Conservation (phyloP, 176 grass and related monocot genomes). For the Oryza glumipatula region DNA sequence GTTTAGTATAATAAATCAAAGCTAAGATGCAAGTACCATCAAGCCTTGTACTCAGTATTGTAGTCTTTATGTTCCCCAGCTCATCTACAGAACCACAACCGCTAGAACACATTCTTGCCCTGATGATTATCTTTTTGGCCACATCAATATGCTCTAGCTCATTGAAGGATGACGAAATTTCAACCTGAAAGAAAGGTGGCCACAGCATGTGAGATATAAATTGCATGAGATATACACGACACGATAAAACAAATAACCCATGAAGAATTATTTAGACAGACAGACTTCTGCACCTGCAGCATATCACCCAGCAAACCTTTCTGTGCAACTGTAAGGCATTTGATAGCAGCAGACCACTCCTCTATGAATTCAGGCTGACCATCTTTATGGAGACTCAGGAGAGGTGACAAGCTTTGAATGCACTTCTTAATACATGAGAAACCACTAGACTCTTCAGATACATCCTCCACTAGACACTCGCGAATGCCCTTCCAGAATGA, state of each 20-base stretch:
- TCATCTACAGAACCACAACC: conserved; percentile 58
- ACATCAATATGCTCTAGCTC: conserved; percentile 41
- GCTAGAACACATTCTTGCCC: conserved; percentile 61
- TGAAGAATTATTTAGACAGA: conserved; percentile 14
- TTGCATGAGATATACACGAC: conserved; percentile 4
- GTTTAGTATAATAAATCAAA: conserved; percentile 16
- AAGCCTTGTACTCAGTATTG: conserved; percentile 65
- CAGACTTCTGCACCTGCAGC: conserved; percentile 59
- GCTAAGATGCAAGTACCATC: conserved; percentile 64
- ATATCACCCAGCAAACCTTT: conserved; percentile 67
- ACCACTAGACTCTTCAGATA: conserved; percentile 46
- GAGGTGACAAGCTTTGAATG: conserved; percentile 61
- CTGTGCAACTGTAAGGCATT: conserved; percentile 56
- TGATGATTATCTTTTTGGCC: conserved; percentile 70
- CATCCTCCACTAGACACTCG: conserved; percentile 55
- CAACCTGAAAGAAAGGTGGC: conserved; percentile 59
- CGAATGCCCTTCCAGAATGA: conserved; percentile 79
- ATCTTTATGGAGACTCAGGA: conserved; percentile 54
- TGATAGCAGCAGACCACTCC: conserved; percentile 76
- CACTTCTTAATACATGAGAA: conserved; percentile 64
- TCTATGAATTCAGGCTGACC: conserved; percentile 49
- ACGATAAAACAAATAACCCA: conserved; percentile 27
- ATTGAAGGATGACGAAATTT: conserved; percentile 32
- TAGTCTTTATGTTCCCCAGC: conserved; percentile 59
- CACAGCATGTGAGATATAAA: conserved; percentile 16